Evolutionary conservation across 2,329 filamentous ascomycete genomes (phyloP), one percentile per base, ranked within the genome.

Genomic region (Fusarium bactridioides): DNA sequence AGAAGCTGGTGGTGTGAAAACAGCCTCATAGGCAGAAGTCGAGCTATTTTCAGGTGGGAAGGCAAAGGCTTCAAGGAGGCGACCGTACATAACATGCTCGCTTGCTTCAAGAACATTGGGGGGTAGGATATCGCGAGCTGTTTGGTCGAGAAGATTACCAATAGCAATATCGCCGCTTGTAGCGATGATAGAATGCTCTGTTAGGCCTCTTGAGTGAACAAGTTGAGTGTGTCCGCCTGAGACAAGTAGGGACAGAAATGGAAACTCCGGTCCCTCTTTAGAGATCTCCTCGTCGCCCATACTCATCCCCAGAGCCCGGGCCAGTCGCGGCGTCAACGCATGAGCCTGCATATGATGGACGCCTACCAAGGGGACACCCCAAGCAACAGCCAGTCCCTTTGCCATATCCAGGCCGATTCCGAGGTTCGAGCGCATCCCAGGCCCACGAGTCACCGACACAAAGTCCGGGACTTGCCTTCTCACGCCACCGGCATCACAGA

Each of bases 291-390:
- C 21, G 45, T 77, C 69, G 19, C 65, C 68, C 69, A 72, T 74
- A 25, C 69, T 64, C 73, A 73, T 73, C 57, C 84, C 79, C 67
- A 95, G 81, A 10, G 93, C 92, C 37, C 85, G 83, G 8, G 92
- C 91, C 45, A 99, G 87, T 15, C 94, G 88, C 21, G 95, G 93
- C 23, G 96, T 98, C 70, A 99, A 84, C 23, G 96, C 92, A 81
- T 99, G 96, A 16, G 95, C 96, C 80, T 98, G 95, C 96, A 99
- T 98, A 81, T 99, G 96, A 80, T 99, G 93, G 2, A 98, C 93
- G 2, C 91, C 96, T 3, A 98, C 81, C 37, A 98, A 84, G 7
- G 95, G 95, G 41, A 94, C 87, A 72, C 90, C 87, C 93, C 93
- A 97, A 41, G 94, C 94, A 25, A 93, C 86, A 1, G 95, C 90